phyloP scores from a whole-genome alignment of 176 grass and related monocot genomes.

The Oryza coarctata region DNA sequence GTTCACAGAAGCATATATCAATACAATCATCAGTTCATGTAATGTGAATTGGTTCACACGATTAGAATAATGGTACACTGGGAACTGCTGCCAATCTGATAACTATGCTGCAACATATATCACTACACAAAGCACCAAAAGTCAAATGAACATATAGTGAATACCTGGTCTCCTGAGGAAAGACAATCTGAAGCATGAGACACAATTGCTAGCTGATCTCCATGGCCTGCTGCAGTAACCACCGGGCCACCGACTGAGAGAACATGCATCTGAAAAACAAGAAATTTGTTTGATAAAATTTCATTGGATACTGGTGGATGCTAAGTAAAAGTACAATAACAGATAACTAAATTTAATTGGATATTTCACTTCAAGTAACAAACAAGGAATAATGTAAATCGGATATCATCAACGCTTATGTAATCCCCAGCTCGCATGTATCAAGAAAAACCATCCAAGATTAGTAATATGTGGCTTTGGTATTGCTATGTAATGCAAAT shows the following conservation, averaged over 20 bases:
- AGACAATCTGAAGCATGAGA: constrained; percentile 92
- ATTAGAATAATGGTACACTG: not conserved
- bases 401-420: not conserved
- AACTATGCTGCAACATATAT: not conserved
- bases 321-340: not conserved
- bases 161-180: constrained; percentile 90
- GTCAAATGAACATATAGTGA: not conserved
- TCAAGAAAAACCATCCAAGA: not conserved
- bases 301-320: not conserved
- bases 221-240: constrained; percentile 68
- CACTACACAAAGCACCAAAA: not conserved
- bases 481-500: not conserved
- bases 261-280: constrained; percentile 71
- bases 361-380: not conserved
- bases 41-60: not conserved
- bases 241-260: constrained; percentile 81
- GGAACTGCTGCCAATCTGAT: not conserved
- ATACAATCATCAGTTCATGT: not conserved
- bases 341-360: not conserved
- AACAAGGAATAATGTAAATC: not conserved
- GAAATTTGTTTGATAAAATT: not conserved
- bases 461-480: not conserved
- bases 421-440: not conserved
- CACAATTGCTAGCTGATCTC: constrained; percentile 75
- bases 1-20: not conserved